Percentiles rank a stretch among this genome's conserved stretches.
These are phyloP conservation scores for Phytophthora pistaciae DNA, from an alignment of 352 stramenopile genomes.

Conservation along the genomic window DNA sequence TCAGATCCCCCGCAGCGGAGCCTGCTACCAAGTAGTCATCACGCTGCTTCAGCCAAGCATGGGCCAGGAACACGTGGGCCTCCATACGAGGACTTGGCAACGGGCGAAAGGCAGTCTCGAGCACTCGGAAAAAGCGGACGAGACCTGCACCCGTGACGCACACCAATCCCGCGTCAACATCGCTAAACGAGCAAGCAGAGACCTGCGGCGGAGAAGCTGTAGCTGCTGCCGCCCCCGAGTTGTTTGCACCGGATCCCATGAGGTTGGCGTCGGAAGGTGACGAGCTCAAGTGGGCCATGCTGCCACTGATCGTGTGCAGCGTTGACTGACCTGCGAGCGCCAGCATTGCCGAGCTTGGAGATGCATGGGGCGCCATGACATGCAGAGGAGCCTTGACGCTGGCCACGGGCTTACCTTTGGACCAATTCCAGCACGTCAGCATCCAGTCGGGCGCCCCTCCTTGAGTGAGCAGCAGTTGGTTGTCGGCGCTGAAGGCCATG, in stretches of 20 bases:
- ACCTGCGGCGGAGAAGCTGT: slow-evolving; percentile 43
- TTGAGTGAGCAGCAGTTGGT: slow-evolving; percentile 91
- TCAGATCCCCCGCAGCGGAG: slow-evolving; percentile 82
- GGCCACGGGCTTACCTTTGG: slow-evolving; percentile 90
- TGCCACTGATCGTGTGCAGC: slow-evolving; percentile 25
- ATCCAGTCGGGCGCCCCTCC: slow-evolving; percentile 88
- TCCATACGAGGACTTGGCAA: slow-evolving; percentile 87
- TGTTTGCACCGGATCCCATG: slow-evolving; percentile 16
- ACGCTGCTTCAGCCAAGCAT: slow-evolving; percentile 92
- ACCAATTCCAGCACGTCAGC: slow-evolving; percentile 94
- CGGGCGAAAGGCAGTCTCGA: slow-evolving; percentile 86
- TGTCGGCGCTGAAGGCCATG: slow-evolving; percentile 92
- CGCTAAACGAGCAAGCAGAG: slow-evolving; percentile 89
- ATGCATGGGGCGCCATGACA: slow-evolving; percentile 51
- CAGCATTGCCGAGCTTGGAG: slow-evolving; percentile 60
- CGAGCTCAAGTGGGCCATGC: slow-evolving; percentile 34
- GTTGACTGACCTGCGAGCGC: slow-evolving; percentile 36
- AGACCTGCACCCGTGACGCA: slow-evolving; percentile 85
- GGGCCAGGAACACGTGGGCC: slow-evolving; percentile 76
- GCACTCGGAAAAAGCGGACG: slow-evolving; percentile 93
- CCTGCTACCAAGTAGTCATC: slow-evolving; percentile 91
- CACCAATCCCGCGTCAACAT: slow-evolving; percentile 88
- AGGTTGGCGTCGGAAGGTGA: slow-evolving; percentile 37
- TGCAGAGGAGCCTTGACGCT: slow-evolving; percentile 79
- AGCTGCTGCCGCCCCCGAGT: slow-evolving; percentile 4